Conservation (phyloP, 108 stramenopile genomes). For the Skeletonema costatum region DNA sequence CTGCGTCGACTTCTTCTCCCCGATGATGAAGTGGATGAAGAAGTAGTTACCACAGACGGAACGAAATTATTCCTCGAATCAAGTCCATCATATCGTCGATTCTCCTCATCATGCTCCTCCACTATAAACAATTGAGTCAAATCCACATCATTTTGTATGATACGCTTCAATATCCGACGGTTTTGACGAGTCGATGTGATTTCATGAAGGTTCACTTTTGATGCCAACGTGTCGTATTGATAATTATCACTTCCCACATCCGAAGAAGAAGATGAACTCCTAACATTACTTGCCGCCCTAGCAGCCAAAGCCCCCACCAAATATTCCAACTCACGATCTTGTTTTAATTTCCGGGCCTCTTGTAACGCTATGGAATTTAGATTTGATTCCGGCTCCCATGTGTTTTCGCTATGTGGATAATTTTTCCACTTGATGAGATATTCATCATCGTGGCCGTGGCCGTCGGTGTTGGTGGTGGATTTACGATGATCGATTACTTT, state of each 20-base stretch:
- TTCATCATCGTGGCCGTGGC: not conserved
- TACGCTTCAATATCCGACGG: not conserved
- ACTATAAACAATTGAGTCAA: not conserved
- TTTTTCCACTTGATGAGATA: conserved; percentile 2
- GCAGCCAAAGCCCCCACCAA: no score
- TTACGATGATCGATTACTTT: not conserved
- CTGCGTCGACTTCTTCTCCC: not conserved
- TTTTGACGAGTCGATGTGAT: not conserved
- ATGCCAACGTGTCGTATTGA: not conserved
- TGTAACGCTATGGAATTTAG: not conserved
- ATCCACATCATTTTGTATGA: not conserved
- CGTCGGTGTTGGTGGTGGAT: not conserved
- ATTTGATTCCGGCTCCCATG: not conserved
- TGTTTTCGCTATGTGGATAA: not conserved
- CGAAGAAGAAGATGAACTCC: no score
- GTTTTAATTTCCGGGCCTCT: not conserved
- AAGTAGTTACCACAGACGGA: not conserved
- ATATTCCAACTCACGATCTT: no score
- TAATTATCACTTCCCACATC: not conserved
- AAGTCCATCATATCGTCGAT: not conserved
- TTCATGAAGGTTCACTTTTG: not conserved
- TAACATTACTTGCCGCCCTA: no score
- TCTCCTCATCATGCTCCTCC: not conserved
- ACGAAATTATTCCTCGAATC: not conserved
- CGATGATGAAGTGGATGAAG: not conserved